These are phyloP conservation scores for Simmondsia chinensis DNA, from an alignment of 148 eudicot species.

Conservation along the genomic window DNA sequence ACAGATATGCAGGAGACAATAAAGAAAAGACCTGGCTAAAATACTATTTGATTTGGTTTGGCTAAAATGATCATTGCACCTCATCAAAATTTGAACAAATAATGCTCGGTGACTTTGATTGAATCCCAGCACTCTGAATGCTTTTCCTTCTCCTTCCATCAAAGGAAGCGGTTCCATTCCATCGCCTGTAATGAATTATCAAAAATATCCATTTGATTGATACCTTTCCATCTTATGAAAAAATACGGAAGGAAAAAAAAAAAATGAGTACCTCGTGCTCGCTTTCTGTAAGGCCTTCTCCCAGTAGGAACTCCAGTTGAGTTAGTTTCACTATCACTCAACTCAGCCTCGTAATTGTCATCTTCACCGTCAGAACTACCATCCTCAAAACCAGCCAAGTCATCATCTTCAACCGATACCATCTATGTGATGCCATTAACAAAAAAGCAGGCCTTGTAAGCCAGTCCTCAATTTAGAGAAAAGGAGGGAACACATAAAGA, in stretches of 20 bases:
- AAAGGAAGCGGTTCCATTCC: constrained; percentile 55
- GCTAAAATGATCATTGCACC: constrained; percentile 27
- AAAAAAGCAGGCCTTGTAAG: background rate
- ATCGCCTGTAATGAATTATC: constrained; percentile 38
- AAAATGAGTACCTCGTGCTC: constrained; percentile 52
- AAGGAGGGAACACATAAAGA: too few relatives aligned
- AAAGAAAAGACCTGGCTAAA: background rate
- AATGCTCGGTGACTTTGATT: constrained; percentile 87
- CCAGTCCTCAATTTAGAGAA: too few relatives aligned
- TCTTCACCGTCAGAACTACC: constrained; percentile 91
- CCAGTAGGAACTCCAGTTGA: constrained; percentile 43
- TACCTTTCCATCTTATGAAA: too few relatives aligned
- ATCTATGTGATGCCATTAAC: constrained; percentile 30
- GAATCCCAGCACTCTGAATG: constrained; percentile 79
- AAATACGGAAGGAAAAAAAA: background rate
- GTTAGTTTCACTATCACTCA: constrained; percentile 58
- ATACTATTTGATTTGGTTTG: background rate
- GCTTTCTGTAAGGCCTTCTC: constrained; percentile 67
- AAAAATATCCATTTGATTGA: constrained; percentile 4
- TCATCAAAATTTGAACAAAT: constrained; percentile 90
- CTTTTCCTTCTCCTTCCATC: constrained; percentile 97
- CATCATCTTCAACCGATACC: constrained; percentile 95
- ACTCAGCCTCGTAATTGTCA: constrained; percentile 86
- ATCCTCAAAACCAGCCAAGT: constrained; percentile 92
- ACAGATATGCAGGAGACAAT: background rate